phyloP scores from a whole-genome alignment of 2,329 filamentous ascomycete species.

The Colletotrichum destructivum region DNA sequence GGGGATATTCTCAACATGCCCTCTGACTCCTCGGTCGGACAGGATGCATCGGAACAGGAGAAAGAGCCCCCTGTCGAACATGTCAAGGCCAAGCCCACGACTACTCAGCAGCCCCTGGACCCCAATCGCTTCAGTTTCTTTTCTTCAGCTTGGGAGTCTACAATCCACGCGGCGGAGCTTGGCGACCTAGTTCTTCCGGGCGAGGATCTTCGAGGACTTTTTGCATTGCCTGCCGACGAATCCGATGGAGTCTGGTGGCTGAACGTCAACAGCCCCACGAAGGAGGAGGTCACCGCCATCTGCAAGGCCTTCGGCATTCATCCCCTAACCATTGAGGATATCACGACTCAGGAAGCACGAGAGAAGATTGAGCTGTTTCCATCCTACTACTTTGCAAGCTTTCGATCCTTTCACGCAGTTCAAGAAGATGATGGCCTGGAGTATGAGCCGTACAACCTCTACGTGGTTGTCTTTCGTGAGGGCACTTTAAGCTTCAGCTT shows the following conservation, averaged over 20 bases:
- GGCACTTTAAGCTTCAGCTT: constrained; percentile 97
- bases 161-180: constrained; percentile 90
- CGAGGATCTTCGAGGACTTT: constrained; percentile 90
- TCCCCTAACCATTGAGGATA: constrained; percentile 95
- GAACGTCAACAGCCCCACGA: constrained; percentile 90
- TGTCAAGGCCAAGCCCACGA: constrained; percentile 53
- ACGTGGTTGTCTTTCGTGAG: constrained; percentile 96
- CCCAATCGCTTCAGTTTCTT: constrained; percentile 96
- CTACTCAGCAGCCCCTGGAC: constrained; percentile 62
- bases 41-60: constrained; percentile 63
- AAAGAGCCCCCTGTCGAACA: constrained; percentile 58
- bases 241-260: constrained; percentile 97
- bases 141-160: constrained; percentile 93
- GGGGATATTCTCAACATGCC: constrained; percentile 72
- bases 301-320: constrained; percentile 97
- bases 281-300: constrained; percentile 88
- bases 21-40: constrained; percentile 59
- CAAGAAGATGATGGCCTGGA: constrained; percentile 85
- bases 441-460: constrained; percentile 95
- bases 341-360: constrained; percentile 92
- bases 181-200: constrained; percentile 91
- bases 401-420: constrained; percentile 89
- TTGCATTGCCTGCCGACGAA: constrained; percentile 75
- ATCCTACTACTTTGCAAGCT: constrained; percentile 98
- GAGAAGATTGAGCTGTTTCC: constrained; percentile 99